Percentiles rank a stretch among this genome's conserved stretches.
phyloP scores from a whole-genome alignment of 345 rosid species.

The Psidium guajava region DNA sequence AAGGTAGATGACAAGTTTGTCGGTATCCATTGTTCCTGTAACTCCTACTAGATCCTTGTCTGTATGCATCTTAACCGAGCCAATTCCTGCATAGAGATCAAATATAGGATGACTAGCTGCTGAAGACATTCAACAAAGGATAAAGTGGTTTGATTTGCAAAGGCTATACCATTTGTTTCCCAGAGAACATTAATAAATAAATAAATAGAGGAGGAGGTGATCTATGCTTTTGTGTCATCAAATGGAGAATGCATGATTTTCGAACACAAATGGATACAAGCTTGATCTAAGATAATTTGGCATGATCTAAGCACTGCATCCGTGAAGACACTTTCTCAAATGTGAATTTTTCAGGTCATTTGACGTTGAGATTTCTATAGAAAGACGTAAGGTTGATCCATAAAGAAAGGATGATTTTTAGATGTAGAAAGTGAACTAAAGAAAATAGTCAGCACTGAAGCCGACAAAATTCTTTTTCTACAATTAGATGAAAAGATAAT shows the following conservation, averaged over 20 bases:
- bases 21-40: neutral
- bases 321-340: neutral
- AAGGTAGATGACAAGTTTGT: neutral
- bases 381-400: neutral
- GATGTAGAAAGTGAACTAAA: neutral
- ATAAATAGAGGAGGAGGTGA: neutral
- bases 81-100: neutral
- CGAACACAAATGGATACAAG: neutral
- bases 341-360: neutral
- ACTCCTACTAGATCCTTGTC: neutral
- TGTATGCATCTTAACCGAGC: neutral
- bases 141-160: neutral
- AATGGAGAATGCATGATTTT: neutral
- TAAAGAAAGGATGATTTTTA: neutral
- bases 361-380: neutral
- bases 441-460: neutral
- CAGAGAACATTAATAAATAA: neutral
- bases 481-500: neutral
- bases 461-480: neutral
- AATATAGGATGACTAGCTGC: neutral
- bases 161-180: neutral
- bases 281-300: neutral
- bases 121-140: neutral
- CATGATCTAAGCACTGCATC: neutral
- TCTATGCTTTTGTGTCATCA: neutral